Base-by-base conservation (phyloP, 179 eudicot genomes). In the Spinacia oleracea region DNA sequence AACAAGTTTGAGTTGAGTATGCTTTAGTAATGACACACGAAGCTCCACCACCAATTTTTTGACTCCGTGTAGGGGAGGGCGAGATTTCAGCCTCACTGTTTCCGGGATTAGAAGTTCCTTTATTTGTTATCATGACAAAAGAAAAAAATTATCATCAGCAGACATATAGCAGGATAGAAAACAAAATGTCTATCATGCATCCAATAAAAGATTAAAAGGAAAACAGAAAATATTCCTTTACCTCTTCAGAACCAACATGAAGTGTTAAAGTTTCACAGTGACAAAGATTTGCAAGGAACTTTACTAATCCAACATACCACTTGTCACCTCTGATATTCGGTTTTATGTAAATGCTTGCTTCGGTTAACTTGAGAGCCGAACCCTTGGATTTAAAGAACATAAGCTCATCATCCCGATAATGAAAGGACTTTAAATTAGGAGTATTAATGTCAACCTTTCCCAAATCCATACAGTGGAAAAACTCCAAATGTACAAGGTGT, bases 221-320 rank as follows among this genome's bases (percentile, higher is more conserved):
- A 42, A 69, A 25, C 9, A 11, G 6, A 14, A 21, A 5, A 14
- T 12, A 12, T 32, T 21, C 3, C 10, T 18, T 7, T 75, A 75
- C 70, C 78, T 75, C 40, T 75, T 14, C 70, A 43, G n/a, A 25
- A 11, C 20, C 58, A 45, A 75, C 56, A 75, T 18, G 4, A 25
- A 75, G 42, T 62, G 0, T 4, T 35, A 75, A 60, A 0, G 2
- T 21, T 45, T 75, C 78, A 29, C 70, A 60, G 34, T 75, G 70
- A 62, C 78, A 23, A 11, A 75, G 50, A 70, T 75, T 62, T 60
- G 70, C 58, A 18, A 75, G 65, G 35, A 75, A 75, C 78, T 62
- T 63, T 25, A 75, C 25, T 42, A 74, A 64, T 9, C 31, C 6
- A 34, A 46, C 68, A 74, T 74, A 74, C 50, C 53, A 60, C 20